These are phyloP conservation scores for Talaromyces sp. DNA, from an alignment of 2,329 filamentous ascomycete genomes.

Conservation along the genomic window DNA sequence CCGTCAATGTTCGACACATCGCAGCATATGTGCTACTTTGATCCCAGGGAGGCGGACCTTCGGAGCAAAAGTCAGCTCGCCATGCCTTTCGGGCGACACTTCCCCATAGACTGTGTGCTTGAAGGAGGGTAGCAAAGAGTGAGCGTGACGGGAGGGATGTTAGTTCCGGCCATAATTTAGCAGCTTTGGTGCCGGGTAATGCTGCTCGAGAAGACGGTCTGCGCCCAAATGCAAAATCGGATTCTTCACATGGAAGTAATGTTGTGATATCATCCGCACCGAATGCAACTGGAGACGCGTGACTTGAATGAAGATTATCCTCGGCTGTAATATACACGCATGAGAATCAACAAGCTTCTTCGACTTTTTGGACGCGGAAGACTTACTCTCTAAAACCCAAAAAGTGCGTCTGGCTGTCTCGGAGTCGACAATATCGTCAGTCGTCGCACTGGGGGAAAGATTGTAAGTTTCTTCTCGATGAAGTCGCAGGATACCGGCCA, in stretches of 20 bases:
- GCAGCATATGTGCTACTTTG: background rate
- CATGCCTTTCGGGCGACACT: background rate
- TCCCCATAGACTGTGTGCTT: background rate
- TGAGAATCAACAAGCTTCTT: background rate
- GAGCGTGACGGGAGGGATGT: constrained; percentile 1
- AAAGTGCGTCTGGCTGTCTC: background rate
- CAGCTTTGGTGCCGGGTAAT: background rate
- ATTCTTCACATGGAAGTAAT: background rate
- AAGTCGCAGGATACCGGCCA: background rate
- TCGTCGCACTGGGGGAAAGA: background rate
- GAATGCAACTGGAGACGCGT: background rate
- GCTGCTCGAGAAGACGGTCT: background rate
- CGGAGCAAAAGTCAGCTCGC: background rate
- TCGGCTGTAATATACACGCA: background rate
- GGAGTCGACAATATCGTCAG: background rate
- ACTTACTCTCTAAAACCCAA: background rate
- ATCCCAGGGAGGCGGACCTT: background rate
- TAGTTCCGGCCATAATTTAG: background rate
- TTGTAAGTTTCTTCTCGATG: constrained; percentile 1
- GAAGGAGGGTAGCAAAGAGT: background rate
- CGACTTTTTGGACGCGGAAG: background rate
- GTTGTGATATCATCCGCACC: background rate
- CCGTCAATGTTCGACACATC: background rate
- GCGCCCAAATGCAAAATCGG: background rate
- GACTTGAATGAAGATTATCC: constrained; percentile 1